Conservation (phyloP, 108 stramenopile species). For the Nitzschia sp. region DNA sequence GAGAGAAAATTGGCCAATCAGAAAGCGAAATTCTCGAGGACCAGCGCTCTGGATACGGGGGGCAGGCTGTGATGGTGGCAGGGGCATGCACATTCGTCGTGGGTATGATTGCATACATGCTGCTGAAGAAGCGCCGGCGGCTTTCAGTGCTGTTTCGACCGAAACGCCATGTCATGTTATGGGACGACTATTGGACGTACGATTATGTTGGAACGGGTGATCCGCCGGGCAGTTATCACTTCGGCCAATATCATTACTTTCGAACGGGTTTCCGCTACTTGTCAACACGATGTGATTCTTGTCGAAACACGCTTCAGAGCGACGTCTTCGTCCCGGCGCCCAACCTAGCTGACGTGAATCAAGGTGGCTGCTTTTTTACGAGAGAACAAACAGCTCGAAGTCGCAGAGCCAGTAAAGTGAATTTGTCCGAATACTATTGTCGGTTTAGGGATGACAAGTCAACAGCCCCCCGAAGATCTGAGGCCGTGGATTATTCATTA, state of each 20-base stretch:
- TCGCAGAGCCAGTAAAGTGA: background rate
- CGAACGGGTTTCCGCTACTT: conserved; percentile 23
- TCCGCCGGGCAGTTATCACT: conserved; percentile 38
- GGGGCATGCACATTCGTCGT: background rate
- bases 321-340: background rate
- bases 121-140: background rate
- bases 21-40: too few species aligned
- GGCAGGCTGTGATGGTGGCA: background rate
- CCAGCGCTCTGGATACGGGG: background rate
- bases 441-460: too few species aligned
- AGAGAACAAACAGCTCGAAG: background rate
- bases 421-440: background rate
- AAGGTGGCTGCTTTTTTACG: background rate
- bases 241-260: conserved; percentile 28
- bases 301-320: conserved; percentile 15
- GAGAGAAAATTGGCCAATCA: too few species aligned
- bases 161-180: background rate
- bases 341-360: background rate
- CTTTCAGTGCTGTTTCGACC: background rate
- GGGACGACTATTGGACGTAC: background rate
- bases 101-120: background rate
- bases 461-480: too few species aligned
- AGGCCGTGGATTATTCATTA: too few species aligned
- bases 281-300: conserved; percentile 27
- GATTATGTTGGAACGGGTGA: conserved; percentile 24